Evolutionary conservation across 768 basidiomycete species (phyloP).

Genomic region (Suillus plorans): DNA sequence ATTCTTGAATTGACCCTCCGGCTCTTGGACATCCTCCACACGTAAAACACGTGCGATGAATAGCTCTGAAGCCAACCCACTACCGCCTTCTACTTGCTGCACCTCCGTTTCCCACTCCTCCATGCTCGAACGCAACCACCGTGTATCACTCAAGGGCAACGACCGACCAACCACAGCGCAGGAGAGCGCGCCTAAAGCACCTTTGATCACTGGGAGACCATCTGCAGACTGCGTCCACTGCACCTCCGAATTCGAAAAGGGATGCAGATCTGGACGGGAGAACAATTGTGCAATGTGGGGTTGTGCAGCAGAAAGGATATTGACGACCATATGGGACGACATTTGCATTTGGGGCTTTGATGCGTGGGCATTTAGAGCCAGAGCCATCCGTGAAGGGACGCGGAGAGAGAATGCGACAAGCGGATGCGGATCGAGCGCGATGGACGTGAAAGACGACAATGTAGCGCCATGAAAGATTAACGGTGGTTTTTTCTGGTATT

Average conservation of each 20-base stretch:
- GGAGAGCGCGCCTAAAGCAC: slow-evolving; percentile 66
- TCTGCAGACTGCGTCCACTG: slow-evolving; percentile 45
- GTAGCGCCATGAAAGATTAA: slow-evolving; percentile 80
- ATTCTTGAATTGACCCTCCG: slow-evolving; percentile 19
- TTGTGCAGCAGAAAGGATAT: slow-evolving; percentile 74
- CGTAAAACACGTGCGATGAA: slow-evolving; percentile 79
- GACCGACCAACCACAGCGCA: slow-evolving; percentile 65
- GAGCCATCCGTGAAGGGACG: slow-evolving; percentile 86
- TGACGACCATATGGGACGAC: slow-evolving; percentile 66
- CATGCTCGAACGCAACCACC: slow-evolving; percentile 31
- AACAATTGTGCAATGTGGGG: slow-evolving; percentile 63
- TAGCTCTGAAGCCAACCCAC: slow-evolving; percentile 58
- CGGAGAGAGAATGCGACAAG: slow-evolving; percentile 89
- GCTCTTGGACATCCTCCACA: slow-evolving; percentile 45
- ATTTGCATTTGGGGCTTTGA: slow-evolving; percentile 9
- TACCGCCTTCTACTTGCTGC: slow-evolving; percentile 23
- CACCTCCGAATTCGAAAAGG: slow-evolving; percentile 43
- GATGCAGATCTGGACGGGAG: slow-evolving; percentile 68
- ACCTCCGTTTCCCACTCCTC: slow-evolving; percentile 15
- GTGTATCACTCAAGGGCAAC: slow-evolving; percentile 60
- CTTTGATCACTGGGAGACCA: slow-evolving; percentile 58
- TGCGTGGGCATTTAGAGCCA: slow-evolving; percentile 42
- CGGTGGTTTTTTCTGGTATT: background rate
- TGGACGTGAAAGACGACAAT: slow-evolving; percentile 89
- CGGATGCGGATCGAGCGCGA: slow-evolving; percentile 86